Base-by-base conservation (phyloP, 1,284 basidiomycete genomes). In the Rhodotorula glutinis region DNA sequence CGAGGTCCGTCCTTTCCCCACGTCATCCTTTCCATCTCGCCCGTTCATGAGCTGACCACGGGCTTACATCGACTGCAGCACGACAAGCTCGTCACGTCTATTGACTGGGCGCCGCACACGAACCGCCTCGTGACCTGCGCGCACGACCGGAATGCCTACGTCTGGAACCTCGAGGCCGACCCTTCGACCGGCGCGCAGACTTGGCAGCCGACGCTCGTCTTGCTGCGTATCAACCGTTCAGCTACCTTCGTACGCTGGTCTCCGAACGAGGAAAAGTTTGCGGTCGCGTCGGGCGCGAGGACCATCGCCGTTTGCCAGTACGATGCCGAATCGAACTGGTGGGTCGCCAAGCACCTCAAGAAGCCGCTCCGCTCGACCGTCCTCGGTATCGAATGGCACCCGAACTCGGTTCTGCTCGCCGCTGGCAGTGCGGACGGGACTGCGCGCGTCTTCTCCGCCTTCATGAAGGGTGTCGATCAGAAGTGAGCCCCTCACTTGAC, bases 91-190 rank as follows among this genome's bases (percentile, higher is more conserved):
- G 91, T 99, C 80, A 98, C 95, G 3, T 93, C 92, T 66, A 96
- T 99, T 79, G 95, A 98, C 80, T 99, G 96, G 96, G 96, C 95
- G 4, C 92, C 93, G 14, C 85, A 86, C 75, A 91, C 94, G 58
- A 98, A 99, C 81, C 88, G 92, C 38, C 94, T 99, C 80, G 96
- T 99, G 43, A 98, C 95, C 17, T 92, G 93, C 75, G 94, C 95
- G 33, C 95, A 99, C 80, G 96, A 99, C 79, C 84, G 96, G 58
- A 99, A 99, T 78, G 96, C 96, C 19, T 99, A 99, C 78, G 96
- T 99, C 40, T 99, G 96, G 96, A 88, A 90, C 63, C 87, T 89
- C 74, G 86, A 85, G 21, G 82, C 85, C 29, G 87, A 91, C 74
- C 83, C 88, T 8, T 82, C 84, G 67, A 89, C 88, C 0, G 88